Evolutionary conservation across 169 alveolate species (phyloP).

Genomic region (Theileria orientalis): DNA sequence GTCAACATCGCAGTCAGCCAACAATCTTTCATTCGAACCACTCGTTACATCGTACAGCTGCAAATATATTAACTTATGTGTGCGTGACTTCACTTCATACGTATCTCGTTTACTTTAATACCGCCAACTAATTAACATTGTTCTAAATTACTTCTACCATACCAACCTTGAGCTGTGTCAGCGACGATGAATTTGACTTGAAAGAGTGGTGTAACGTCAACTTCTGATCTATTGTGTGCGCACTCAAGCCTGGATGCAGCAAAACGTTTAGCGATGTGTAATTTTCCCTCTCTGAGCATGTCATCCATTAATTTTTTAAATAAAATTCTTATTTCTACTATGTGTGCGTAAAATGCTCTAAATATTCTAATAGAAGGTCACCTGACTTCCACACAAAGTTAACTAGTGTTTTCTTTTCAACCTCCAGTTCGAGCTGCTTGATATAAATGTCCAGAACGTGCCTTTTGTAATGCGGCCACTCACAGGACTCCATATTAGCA

Average conservation of each 20-base stretch:
- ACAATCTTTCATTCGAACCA: background rate
- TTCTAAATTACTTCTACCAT: too few species aligned
- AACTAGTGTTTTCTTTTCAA: background rate
- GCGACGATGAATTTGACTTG: background rate
- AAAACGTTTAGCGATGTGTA: too few species aligned
- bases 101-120: too few species aligned
- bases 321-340: background rate
- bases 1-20: background rate
- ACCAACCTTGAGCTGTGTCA: background rate
- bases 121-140: too few species aligned
- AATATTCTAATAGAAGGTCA: conserved; percentile 5
- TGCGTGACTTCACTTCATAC: too few species aligned
- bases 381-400: background rate
- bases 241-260: background rate
- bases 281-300: too few species aligned
- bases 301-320: background rate
- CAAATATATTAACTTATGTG: background rate
- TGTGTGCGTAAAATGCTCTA: background rate
- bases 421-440: conserved; percentile 1
- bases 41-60: background rate
- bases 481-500: background rate
- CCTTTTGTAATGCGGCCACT: background rate
- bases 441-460: background rate
- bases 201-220: background rate
- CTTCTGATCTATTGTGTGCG: background rate